These are phyloP conservation scores for Tylopilus subfusipes DNA, from an alignment of 768 basidiomycete species.

Conservation along the genomic window DNA sequence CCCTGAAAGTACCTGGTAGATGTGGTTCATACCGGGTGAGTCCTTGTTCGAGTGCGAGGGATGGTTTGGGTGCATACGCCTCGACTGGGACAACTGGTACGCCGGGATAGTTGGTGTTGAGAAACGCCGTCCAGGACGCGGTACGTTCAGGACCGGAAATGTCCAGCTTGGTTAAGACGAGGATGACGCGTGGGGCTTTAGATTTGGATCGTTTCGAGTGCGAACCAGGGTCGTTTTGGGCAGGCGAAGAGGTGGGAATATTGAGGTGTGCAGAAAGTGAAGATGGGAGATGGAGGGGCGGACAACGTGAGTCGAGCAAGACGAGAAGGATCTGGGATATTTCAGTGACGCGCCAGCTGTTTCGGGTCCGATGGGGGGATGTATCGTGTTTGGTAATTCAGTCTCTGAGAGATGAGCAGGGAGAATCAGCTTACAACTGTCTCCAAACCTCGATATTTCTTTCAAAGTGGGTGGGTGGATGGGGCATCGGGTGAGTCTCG, in stretches of 20 bases:
- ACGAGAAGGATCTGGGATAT: constrained; percentile 85
- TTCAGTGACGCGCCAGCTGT: constrained; percentile 91
- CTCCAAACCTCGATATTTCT: constrained; percentile 93
- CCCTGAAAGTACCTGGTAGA: constrained; percentile 63
- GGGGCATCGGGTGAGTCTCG: constrained; percentile 40
- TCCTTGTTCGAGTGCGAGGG: constrained; percentile 36
- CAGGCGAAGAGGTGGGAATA: constrained; percentile 6
- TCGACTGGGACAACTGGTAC: constrained; percentile 71
- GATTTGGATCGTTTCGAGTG: constrained; percentile 33
- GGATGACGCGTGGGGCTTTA: constrained; percentile 40
- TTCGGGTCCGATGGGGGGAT: constrained; percentile 1
- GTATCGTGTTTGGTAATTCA: not conserved
- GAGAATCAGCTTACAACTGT: constrained; percentile 62
- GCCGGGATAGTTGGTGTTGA: constrained; percentile 50
- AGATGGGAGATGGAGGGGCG: constrained; percentile 79
- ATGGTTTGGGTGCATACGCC: constrained; percentile 59
- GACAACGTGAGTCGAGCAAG: constrained; percentile 87
- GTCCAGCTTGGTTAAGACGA: constrained; percentile 87
- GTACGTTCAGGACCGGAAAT: constrained; percentile 67
- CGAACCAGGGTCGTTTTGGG: not conserved
- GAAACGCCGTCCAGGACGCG: constrained; percentile 61
- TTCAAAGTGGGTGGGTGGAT: constrained; percentile 79
- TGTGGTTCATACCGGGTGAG: constrained; percentile 54
- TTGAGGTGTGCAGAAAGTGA: constrained; percentile 67
- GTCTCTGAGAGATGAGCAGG: not conserved